Evolutionary conservation across 2,329 filamentous ascomycete genomes (phyloP), one percentile per base, ranked within the genome.

Genomic region (Claviceps fusiformis): DNA sequence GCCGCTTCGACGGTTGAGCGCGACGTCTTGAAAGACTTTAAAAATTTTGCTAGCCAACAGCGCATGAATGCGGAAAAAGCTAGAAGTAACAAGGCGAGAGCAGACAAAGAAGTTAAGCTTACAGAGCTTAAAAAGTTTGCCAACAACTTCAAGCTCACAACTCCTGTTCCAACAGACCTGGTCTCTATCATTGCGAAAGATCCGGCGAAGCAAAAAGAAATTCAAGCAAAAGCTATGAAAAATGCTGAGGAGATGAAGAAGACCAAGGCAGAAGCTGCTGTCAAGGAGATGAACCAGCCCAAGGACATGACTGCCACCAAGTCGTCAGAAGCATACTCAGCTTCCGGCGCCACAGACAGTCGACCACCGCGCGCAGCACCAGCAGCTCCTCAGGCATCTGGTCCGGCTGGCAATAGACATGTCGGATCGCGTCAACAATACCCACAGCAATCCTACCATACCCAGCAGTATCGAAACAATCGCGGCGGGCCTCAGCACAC

Each of bases 181-280:
- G 90, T 98, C 33, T 86, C 89, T 1, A 98, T 98, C 61, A 86
- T 98, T 58, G 92, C 93, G 56, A 98, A 97, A 68, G 93, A 98
- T 66, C 90, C 90, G n/a, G 79, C 76, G 49, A 98, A 96, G 73
- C 93, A 97, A 70, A 84, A 90, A 64, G 83, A 91, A 65, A 97
- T 98, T 59, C 86, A 95, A 64, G 86, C 90, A 62, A 95, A 91
- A 69, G 89, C 89, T 1, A 82, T 88, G 58, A 81, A 83, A 64
- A 86, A 92, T 61, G 84, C 83, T 2, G 83, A 89, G 59, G 80
- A 83, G 59, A 70, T 79, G 54, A 71, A 73, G 4, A 78, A 82
- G 62, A 74, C 79, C 54, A 83, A 83, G 65, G 65, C 74, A 19
- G 75, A 74, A 52, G 60, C 69, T 29, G 63, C 70, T 19, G 67